Percentiles rank a stretch among this genome's conserved stretches.
phyloP scores from a whole-genome alignment of 2,329 filamentous ascomycete species.

The Fusarium praegraminearum region DNA sequence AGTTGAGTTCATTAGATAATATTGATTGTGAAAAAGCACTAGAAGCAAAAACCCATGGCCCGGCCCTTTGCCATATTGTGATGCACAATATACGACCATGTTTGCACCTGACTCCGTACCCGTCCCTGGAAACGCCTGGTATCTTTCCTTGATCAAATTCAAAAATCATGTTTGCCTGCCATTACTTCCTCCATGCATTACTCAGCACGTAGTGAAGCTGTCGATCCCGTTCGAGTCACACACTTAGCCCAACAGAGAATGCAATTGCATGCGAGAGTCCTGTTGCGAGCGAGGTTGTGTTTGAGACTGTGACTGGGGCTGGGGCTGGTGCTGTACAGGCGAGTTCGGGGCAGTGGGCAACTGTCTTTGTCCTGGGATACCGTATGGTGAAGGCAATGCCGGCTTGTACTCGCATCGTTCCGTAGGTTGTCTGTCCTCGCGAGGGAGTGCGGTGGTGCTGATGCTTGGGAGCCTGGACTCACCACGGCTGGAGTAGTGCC shows the following conservation, averaged over 20 bases:
- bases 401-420: conserved; percentile 22
- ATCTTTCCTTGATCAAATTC: conserved; percentile 28
- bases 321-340: conserved; percentile 39
- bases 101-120: conserved; percentile 2
- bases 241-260: conserved; percentile 39
- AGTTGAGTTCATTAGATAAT: not conserved
- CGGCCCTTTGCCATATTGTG: not conserved
- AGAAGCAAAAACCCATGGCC: not conserved
- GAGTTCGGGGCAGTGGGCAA: conserved; percentile 49
- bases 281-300: conserved; percentile 28
- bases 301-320: conserved; percentile 14
- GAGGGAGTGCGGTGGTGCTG: conserved; percentile 29
- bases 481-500: not conserved
- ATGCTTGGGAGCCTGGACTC: conserved; percentile 48
- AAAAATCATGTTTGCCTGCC: not conserved
- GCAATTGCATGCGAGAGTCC: conserved; percentile 45
- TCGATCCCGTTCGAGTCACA: not conserved
- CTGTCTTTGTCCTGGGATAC: conserved; percentile 36
- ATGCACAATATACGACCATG: not conserved
- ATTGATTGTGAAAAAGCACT: not conserved
- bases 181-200: not conserved
- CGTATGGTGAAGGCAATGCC: not conserved
- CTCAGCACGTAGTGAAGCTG: not conserved
- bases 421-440: not conserved
- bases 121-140: conserved; percentile 31